Evolutionary conservation across 208 protist species (phyloP), one percentile per base, ranked within the genome.

Genomic region (Zelonia costaricensis): DNA sequence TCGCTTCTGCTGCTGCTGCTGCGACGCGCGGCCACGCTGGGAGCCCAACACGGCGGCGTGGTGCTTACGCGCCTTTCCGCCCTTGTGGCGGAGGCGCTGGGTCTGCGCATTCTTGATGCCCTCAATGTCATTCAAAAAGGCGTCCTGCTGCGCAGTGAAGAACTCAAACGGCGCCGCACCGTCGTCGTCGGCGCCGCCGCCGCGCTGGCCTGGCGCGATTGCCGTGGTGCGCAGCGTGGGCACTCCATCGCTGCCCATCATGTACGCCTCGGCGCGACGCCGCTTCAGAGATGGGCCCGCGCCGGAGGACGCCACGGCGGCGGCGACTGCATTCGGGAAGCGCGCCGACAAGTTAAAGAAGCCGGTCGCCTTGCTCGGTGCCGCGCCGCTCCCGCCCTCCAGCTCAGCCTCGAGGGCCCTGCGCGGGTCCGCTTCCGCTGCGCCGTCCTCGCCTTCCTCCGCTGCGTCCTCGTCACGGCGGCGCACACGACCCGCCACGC

Each of bases 41-140:
- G n/a, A n/a, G n/a, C n/a, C n/a, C n/a, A n/a, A n/a, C n/a, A n/a
- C n/a, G n/a, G n/a, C n/a, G n/a, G n/a, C n/a, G n/a, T n/a, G n/a
- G n/a, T n/a, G n/a, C n/a, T n/a, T n/a, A n/a, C n/a, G n/a, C n/a
- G n/a, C 42, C 20, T 45, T 43, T 27, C 36, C 8, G 20, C 22
- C 52, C n/a, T 57, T 57, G 28, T 36, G 36, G 18, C 42, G 38
- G 1, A n/a, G 10, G 15, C 70, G 78, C 40, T 69, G 28, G 5
- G 27, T 43, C 59, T 94, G 88, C 18, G 56, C 64, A n/a, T 84
- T 71, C n/a, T 69, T 71, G 30, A 94, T 92, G 15, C 44, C 31
- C 0, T 76, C 84, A 61, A 94, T 75, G 54, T 94, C 83, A 23
- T 88, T 88, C 36, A 78, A 20, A 49, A 94, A 94, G 4, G 72